Evolutionary conservation across 257 asterid species (phyloP), one percentile per base, ranked within the genome.

Genomic region (Lithospermum erythrorhizon): DNA sequence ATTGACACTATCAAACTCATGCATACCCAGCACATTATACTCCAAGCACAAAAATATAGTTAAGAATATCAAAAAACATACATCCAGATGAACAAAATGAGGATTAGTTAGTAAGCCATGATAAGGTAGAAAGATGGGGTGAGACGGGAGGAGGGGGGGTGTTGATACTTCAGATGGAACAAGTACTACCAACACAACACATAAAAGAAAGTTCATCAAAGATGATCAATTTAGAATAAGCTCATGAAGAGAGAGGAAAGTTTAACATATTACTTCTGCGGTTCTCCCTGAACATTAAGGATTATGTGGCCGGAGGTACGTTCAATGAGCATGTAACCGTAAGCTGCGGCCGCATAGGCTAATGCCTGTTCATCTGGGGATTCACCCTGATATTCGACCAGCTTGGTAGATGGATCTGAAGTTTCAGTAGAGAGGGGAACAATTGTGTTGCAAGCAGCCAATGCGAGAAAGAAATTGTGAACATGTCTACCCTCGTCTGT

Each of bases 321-420:
- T 81, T 93, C 97, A 30, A 89, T 72, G 53, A 93, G 97, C 99
- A 86, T 89, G 73, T 86, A 89, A 54, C 97, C 99, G 68, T 89
- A 89, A 21, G 94, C 72, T 20, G 97, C 97, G 67, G 99, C 96
- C 54, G 99, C 97, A 80, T 84, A 89, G 45, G 78, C 99, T 79
- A 93, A 75, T 63, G 99, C 96, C 80, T 93, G 99, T 72, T 93
- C 99, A 79, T 93, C 99, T 4, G 99, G 99, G 62, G 99, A 93
- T 75, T 93, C 99, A 57, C 99, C 99, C 61, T 93, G 97, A 73
- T 86, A 93, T 61, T 93, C 96, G 25, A 93, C 77, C 82, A 86
- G 66, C 72, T 76, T 93, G 22, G 78, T 71, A 62, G 81, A 64
- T 61, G 99, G 95, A 82, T 89, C 96, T 52, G 95, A 65, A 27